Base-by-base conservation (phyloP, 129 eudicot genomes). In the Chrysanthemum lavandulifolium region DNA sequence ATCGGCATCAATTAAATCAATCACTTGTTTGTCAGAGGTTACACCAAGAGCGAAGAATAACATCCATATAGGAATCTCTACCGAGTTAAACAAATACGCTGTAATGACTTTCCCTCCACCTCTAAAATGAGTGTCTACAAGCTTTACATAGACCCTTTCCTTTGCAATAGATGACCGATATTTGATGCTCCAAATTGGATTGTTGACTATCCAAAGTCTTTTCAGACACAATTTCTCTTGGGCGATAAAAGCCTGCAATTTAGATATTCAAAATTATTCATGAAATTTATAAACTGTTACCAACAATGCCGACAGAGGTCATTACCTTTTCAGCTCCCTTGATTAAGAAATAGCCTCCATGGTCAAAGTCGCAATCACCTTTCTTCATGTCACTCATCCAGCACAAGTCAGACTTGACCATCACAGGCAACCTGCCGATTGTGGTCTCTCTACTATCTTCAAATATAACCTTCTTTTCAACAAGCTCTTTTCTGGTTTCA, bases 301-400 rank as follows among this genome's bases (percentile, higher is more conserved):
- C 61, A 50, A 27, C 23, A 55, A 29, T 2, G 18, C 18, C 10
- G 27, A 69, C 16, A 54, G 23, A 16, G 4, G 50, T 15, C n/a
- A 62, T 19, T 61, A 87, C 94, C 96, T 93, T 93, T 79, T 93
- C 97, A 69, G 98, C 91, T 59, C 98, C 98, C 82, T 93, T 90
- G 81, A 93, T 75, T 27, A 93, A 71, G 76, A 93, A 93, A 79
- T 90, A 90, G 65, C 98, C 98, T 43, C 98, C 97, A 51, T 89
- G 78, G 72, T 93, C 98, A 73, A 89, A 93, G 27, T 87, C 96
- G 55, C 98, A 93, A 65, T 89, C 92, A n/a, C 66, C 85, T 79
- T 84, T 81, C n/a, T 73, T 80, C 55, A 40, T 66, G 13, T 72
- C 84, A 61, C 69, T 87, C 98, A 87, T 89, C 98, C 98, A 87